Conservation (phyloP, 345 rosid species). For the Pistacia atlantica region DNA sequence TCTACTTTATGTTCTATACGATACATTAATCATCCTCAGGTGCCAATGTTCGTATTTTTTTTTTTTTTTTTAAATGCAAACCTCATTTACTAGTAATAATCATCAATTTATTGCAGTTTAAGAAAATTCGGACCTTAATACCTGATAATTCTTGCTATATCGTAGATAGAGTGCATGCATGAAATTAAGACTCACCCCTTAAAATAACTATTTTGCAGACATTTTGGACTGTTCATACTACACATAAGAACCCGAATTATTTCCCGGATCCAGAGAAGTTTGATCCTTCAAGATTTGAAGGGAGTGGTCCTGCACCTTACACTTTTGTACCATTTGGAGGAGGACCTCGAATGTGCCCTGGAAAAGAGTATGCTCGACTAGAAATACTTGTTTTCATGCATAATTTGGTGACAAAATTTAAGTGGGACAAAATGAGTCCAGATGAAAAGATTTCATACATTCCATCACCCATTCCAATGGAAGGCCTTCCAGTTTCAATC, state of each 20-base stretch:
- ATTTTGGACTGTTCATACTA: slow-evolving; percentile 33
- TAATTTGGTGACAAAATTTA: slow-evolving; percentile 25
- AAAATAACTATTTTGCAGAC: slow-evolving; percentile 10
- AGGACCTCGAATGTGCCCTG: slow-evolving; percentile 35
- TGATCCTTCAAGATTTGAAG: slow-evolving; percentile 35
- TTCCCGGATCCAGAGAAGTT: slow-evolving; percentile 35
- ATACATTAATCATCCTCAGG: too few relatives aligned
- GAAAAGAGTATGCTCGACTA: slow-evolving; percentile 32
- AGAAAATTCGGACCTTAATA: too few relatives aligned
- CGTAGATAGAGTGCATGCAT: background rate
- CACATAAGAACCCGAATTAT: slow-evolving; percentile 28
- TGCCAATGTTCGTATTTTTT: too few relatives aligned
- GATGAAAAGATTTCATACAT: slow-evolving; percentile 28
- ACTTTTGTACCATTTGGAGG: slow-evolving; percentile 35
- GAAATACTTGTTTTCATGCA: slow-evolving; percentile 34
- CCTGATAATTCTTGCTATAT: too few relatives aligned
- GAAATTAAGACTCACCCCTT: too few relatives aligned
- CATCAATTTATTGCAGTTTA: background rate
- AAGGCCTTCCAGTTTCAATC: slow-evolving; percentile 27
- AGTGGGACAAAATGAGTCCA: slow-evolving; percentile 17
- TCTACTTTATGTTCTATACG: too few relatives aligned
- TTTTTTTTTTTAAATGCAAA: too few relatives aligned
- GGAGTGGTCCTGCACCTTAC: slow-evolving; percentile 22
- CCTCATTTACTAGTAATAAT: too few relatives aligned
- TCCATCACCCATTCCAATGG: slow-evolving; percentile 29